A percentile compares a stretch with the other conserved stretches of the same genome.
phyloP scores from a whole-genome alignment of 1,284 basidiomycete species.

The Malassezia japonica region DNA sequence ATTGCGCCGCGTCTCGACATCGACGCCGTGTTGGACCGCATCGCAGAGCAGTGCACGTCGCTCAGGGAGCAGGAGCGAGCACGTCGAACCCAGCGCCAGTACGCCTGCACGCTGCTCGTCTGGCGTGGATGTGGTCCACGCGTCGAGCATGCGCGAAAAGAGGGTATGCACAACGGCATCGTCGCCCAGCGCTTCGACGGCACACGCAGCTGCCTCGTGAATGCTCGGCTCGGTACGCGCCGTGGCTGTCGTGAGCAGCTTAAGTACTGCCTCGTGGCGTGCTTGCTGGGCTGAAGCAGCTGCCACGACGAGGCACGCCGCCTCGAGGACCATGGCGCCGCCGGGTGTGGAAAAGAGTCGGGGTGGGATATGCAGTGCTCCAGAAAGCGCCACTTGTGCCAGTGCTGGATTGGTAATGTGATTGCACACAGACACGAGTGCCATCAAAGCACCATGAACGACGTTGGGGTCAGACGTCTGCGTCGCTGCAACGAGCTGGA shows the following conservation, averaged over 20 bases:
- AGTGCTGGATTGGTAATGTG: background rate
- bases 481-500: no score
- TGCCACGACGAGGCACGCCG: constrained; percentile 65
- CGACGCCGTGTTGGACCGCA: constrained; percentile 45
- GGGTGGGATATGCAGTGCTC: background rate
- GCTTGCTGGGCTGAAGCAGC: constrained; percentile 26
- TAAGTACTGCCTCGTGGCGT: background rate
- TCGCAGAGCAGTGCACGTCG: constrained; percentile 50
- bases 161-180: constrained; percentile 56
- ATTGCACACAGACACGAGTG: background rate
- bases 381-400: background rate
- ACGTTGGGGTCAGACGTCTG: background rate
- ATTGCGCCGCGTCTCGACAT: constrained; percentile 62
- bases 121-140: constrained; percentile 54
- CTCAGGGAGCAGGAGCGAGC: background rate
- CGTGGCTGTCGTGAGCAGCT: constrained; percentile 59
- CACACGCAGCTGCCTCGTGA: constrained; percentile 64
- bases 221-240: constrained; percentile 60
- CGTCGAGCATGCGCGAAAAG: background rate
- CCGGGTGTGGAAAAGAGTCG: constrained; percentile 53
- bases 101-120: constrained; percentile 67
- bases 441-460: constrained; percentile 12
- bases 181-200: constrained; percentile 60
- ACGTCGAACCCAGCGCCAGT: constrained; percentile 53
- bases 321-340: constrained; percentile 64